Conservation (phyloP, 225 moss, liverwort and hornwort genomes). For the Physcomitrium patens region DNA sequence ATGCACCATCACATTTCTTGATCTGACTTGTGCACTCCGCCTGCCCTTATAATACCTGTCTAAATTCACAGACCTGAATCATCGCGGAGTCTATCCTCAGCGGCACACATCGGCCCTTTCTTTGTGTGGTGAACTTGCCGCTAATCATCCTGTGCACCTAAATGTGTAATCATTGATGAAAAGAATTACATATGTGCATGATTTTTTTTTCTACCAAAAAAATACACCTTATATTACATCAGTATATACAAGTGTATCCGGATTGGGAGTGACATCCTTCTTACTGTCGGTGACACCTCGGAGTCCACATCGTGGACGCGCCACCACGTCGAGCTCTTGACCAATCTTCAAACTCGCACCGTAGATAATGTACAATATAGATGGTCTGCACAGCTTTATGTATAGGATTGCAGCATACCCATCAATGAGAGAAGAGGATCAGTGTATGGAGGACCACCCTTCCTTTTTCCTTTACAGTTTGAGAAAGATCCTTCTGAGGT, state of each 20-base stretch:
- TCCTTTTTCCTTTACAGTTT: slow-evolving; percentile 29
- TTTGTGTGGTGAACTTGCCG: slow-evolving; percentile 30
- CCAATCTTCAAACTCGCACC: slow-evolving; percentile 21
- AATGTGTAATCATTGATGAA: slow-evolving; percentile 46
- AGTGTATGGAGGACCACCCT: slow-evolving; percentile 25
- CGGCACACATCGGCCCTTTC: slow-evolving; percentile 29
- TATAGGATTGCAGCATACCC: neutral
- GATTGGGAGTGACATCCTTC: neutral
- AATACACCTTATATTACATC: slow-evolving; percentile 35
- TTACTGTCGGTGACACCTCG: neutral
- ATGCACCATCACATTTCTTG: slow-evolving; percentile 22
- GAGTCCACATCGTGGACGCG: neutral
- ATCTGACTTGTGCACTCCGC: neutral
- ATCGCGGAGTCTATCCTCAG: slow-evolving; percentile 7
- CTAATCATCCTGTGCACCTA: slow-evolving; percentile 29
- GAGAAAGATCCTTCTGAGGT: slow-evolving; percentile 21
- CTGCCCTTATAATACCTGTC: neutral
- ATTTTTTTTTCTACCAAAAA: neutral
- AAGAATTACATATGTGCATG: slow-evolving; percentile 44
- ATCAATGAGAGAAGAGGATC: neutral
- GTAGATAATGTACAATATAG: slow-evolving; percentile 25
- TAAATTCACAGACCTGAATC: neutral
- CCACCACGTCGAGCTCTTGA: slow-evolving; percentile 19
- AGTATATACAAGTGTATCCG: slow-evolving; percentile 40
- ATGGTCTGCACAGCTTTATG: slow-evolving; percentile 6